Evolutionary conservation across 352 stramenopile species (phyloP), one percentile per base, ranked within the genome.

Genomic region (Phytophthora lateralis): DNA sequence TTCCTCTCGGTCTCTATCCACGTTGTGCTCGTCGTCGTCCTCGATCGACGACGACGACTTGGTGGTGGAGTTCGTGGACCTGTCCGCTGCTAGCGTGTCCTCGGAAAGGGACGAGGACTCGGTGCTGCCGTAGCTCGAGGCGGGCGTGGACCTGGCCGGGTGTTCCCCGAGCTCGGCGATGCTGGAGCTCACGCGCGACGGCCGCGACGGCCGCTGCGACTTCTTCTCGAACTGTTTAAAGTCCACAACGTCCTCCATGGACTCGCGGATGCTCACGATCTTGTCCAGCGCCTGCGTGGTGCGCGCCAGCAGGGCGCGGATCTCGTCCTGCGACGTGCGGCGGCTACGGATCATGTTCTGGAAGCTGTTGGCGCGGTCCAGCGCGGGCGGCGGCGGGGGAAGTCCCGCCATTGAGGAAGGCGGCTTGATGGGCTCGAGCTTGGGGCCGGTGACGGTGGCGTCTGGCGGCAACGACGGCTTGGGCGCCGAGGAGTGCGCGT

Each of bases 251-350:
- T 78, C 70, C 65, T 93, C 85, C 85, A 93, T 91, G 34, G 82
- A 91, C 66, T 93, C 80, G 46, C 85, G 82, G 52, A 93, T 93
- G 53, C 75, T 82, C 61, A 93, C 85, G 60, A 93, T 93, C 49
- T 89, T 89, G 69, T 91, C 79, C 53, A 93, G 75, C 27, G 85
- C 85, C 24, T 60, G 67, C 17, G 73, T 90, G 15, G 85, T 93
- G 32, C 82, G 82, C 51, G 78, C 66, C 44, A 93, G 62, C 41
- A 93, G 59, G 27, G 82, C 80, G 54, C 81, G 85, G 53, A 93
- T 91, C 68, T 90, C 80, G 60, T 91, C 78, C 56, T 88, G 73
- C 30, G 81, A 91, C 55, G 79, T 63, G 17, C 73, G 66, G 2
- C 78, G 72, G 26, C 44, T 65, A 42, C 74, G 71, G 15, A 63